Conservation (phyloP, 1,139 yeast species). For the Debaryomyces singareniensis region DNA sequence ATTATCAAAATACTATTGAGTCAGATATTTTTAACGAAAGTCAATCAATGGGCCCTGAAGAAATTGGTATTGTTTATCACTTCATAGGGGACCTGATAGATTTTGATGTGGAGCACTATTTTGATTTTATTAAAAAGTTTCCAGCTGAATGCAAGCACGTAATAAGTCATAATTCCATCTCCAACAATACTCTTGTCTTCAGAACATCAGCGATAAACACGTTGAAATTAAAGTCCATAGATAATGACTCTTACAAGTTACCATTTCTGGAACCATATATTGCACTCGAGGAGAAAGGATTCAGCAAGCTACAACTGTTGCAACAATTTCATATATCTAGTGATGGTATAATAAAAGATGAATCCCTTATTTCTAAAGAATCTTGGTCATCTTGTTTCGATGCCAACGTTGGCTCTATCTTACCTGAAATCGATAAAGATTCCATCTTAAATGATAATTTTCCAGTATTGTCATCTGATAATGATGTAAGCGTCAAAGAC, state of each 20-base stretch:
- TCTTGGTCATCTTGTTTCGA: constrained; percentile 42
- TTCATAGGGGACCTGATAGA: constrained; percentile 63
- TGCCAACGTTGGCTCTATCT: constrained; percentile 29
- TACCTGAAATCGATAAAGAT: constrained; percentile 10
- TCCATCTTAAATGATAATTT: constrained; percentile 14
- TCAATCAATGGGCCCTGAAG: constrained; percentile 26
- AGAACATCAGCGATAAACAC: constrained; percentile 48
- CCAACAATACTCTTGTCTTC: constrained; percentile 57
- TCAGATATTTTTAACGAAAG: constrained; percentile 20
- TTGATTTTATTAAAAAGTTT: constrained; percentile 40
- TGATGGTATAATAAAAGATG: constrained; percentile 16
- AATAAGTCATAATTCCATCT: constrained; percentile 61
- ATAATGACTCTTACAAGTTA: constrained; percentile 46
- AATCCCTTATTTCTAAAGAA: constrained; percentile 12
- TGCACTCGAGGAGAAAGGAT: constrained; percentile 8
- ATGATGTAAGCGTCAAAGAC: constrained; percentile 25
- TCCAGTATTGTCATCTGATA: constrained; percentile 13
- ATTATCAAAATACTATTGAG: constrained; percentile 39
- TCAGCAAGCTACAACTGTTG: constrained; percentile 22
- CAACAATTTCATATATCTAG: constrained; percentile 22
- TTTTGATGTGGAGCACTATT: constrained; percentile 40
- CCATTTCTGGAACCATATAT: constrained; percentile 23
- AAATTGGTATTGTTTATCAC: constrained; percentile 60
- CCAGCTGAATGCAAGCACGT: constrained; percentile 52
- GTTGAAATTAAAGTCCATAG: constrained; percentile 51